Conservation (phyloP, 2,329 filamentous ascomycete genomes). For the Scolecobasidium constrictum region DNA sequence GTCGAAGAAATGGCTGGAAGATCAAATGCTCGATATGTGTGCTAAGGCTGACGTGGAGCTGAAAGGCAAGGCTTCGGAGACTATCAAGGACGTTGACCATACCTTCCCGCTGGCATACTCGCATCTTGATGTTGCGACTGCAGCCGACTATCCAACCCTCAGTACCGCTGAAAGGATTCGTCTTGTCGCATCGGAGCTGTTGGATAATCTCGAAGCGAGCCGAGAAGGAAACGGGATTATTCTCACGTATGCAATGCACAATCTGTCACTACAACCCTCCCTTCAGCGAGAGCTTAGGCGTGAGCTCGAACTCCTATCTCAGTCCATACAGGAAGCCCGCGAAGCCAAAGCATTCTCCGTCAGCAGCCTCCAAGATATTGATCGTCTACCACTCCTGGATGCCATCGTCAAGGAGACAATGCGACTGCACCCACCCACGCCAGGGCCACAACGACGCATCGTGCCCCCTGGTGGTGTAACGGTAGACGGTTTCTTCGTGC, state of each 20-base stretch:
- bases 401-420: neutral
- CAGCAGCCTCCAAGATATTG: neutral
- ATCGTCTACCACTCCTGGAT: neutral
- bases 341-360: neutral
- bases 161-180: neutral
- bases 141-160: neutral
- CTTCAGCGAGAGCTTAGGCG: conserved; percentile 1
- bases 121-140: neutral
- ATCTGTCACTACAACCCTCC: conserved; percentile 15
- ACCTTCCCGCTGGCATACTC: neutral
- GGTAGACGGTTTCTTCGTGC: neutral
- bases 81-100: neutral
- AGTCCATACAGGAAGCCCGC: too few relatives aligned
- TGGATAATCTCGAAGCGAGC: conserved; percentile 23
- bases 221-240: conserved; percentile 22
- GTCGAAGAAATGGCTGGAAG: neutral
- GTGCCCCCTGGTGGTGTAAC: neutral
- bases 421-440: neutral
- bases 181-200: conserved; percentile 16
- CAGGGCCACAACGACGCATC: neutral
- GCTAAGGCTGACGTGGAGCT: neutral
- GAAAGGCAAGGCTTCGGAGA: neutral
- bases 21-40: neutral
- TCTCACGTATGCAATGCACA: conserved; percentile 23
- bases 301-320: conserved; percentile 2